Evolutionary conservation across 139 green algal species (phyloP), one percentile per base, ranked within the genome.

Genomic region (Haematococcus sp.): DNA sequence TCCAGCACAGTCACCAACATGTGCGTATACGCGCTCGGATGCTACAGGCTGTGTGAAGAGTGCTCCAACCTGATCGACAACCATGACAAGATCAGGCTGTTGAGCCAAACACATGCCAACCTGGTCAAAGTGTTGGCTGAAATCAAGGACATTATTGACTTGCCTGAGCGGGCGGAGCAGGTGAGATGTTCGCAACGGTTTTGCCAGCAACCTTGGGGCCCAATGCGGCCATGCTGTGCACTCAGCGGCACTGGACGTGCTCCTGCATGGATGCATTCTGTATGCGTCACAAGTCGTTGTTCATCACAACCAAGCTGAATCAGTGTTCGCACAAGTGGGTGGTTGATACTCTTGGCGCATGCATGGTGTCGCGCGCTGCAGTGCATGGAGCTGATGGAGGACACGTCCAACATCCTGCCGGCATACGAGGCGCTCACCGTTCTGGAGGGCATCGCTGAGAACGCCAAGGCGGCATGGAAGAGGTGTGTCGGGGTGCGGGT

Each of bases 51-150:
- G 32, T 96, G 91, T 73, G 83, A 71, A 17, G 91, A 96, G 76
- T 93, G 86, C 75, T 28, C 83, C 1, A 76, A 67, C 5, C 73
- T 94, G 34, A 88, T 96, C 2, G 84, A 94, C 44, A 81, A 93
- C 76, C 85, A 92, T 44, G 91, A 93, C 54, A 89, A 88, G 72
- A 95, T 96, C 64, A 76, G 84, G 51, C 55, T 83, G 28, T 81
- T 96, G 52, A 82, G 67, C 30, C 77, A 84, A 20, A 86, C 92
- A 35, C 86, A 94, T 71, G 74, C 73, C 59, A 96, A 96, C 76
- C 59, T 96, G 71, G 56, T 76, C 35, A 86, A 89, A 70, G 74
- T 76, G 40, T 65, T 90, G 52, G 73, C 72, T 15, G 85, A 90
- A 63, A 80, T 90, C 22, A 81, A 81, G 30, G 82, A 88, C 71